These are phyloP conservation scores for Cytospora piceicola DNA, from an alignment of 2,329 filamentous ascomycete genomes.

Conservation along the genomic window DNA sequence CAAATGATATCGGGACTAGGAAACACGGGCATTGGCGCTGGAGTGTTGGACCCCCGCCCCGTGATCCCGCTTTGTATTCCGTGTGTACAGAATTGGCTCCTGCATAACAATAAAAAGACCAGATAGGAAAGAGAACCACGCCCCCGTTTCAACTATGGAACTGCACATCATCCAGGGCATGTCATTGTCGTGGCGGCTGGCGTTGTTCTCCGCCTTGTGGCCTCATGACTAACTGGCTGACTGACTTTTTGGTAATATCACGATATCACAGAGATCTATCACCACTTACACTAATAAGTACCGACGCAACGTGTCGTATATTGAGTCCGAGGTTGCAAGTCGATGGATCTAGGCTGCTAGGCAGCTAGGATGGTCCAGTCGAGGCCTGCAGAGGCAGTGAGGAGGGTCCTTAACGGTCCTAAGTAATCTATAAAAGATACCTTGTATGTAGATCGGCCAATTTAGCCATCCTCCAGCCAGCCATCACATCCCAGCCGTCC, in stretches of 20 bases:
- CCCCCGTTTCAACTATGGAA: neutral
- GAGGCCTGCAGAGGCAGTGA: too few species aligned
- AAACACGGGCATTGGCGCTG: constrained; percentile 1
- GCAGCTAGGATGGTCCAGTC: neutral
- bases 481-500: neutral
- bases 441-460: neutral
- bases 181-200: neutral
- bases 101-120: neutral
- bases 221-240: neutral
- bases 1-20: neutral
- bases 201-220: neutral
- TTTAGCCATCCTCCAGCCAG: neutral
- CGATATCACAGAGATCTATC: too few species aligned
- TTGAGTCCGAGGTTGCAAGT: neutral
- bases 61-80: constrained; percentile 3
- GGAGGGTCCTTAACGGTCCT: neutral
- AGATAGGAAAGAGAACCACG: constrained; percentile 13
- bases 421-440: neutral
- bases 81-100: neutral
- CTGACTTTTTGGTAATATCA: neutral
- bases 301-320: neutral
- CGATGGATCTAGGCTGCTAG: neutral
- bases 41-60: constrained; percentile 9
- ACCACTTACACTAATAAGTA: neutral
- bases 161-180: too few species aligned